phyloP scores from a whole-genome alignment of 2,329 filamentous ascomycete genomes.

The Penicillium olsonii region DNA sequence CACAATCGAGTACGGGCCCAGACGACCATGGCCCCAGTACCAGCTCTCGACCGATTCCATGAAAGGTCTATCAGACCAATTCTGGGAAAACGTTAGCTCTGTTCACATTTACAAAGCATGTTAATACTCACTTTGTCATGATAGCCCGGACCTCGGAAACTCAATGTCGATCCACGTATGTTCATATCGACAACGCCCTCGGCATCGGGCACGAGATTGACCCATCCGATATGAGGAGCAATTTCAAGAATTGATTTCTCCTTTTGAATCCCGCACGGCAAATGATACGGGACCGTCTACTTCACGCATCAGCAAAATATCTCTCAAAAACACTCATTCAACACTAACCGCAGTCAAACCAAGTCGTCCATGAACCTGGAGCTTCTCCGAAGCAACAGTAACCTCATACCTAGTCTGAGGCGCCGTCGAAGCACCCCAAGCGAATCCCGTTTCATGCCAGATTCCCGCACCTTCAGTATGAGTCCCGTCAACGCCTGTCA shows the following conservation, averaged over 20 bases:
- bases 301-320: background rate
- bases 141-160: conserved; percentile 44
- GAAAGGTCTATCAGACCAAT: conserved; percentile 47
- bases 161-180: conserved; percentile 31
- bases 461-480: conserved; percentile 1
- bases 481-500: conserved; percentile 2
- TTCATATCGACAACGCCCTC: conserved; percentile 31
- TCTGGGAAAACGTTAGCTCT: too few relatives aligned
- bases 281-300: conserved; percentile 10
- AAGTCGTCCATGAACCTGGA: conserved; percentile 16
- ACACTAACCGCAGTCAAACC: conserved; percentile 14
- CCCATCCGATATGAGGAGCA: conserved; percentile 42
- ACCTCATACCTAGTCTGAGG: conserved; percentile 16
- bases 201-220: conserved; percentile 40
- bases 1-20: conserved; percentile 47
- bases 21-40: conserved; percentile 50
- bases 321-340: background rate
- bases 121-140: conserved; percentile 47
- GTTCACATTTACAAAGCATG: too few relatives aligned
- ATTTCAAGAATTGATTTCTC: conserved; percentile 12
- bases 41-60: conserved; percentile 33
- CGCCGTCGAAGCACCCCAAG: conserved; percentile 8
- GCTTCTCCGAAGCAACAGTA: conserved; percentile 10
- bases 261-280: conserved; percentile 18
- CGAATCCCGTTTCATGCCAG: conserved; percentile 15